phyloP scores from a whole-genome alignment of 2,329 filamentous ascomycete species.

The Cladosporium sp. region DNA sequence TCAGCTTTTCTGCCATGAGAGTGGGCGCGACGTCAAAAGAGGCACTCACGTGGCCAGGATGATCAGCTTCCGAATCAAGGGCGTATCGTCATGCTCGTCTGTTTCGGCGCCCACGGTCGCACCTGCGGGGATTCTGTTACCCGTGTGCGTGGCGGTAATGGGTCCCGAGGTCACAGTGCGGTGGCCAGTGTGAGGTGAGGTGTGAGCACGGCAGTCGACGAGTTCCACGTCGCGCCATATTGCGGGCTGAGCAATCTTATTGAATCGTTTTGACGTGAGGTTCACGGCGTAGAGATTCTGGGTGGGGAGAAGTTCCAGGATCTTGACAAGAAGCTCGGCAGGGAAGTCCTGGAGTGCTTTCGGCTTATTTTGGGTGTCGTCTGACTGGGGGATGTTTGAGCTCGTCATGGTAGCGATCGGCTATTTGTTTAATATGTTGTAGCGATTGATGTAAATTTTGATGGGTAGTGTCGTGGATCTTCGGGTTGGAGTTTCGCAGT shows the following conservation, averaged over 20 bases:
- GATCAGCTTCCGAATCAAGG: conserved; percentile 38
- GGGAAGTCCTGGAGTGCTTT: conserved; percentile 27
- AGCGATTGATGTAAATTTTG: too few species aligned
- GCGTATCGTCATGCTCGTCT: conserved; percentile 37
- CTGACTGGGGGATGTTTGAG: too few species aligned
- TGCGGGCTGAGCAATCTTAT: conserved; percentile 31
- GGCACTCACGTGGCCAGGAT: conserved; percentile 34
- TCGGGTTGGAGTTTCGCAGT: too few species aligned
- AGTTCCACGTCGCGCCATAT: conserved; percentile 39
- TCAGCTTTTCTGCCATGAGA: background rate
- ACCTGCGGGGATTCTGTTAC: background rate
- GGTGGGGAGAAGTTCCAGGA: conserved; percentile 31
- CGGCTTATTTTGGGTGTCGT: too few species aligned
- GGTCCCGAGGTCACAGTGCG: conserved; percentile 10
- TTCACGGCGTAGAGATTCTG: conserved; percentile 28
- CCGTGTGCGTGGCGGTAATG: conserved; percentile 12
- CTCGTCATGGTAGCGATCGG: too few species aligned
- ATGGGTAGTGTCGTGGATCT: too few species aligned
- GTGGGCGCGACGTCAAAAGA: background rate
- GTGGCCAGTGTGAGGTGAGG: background rate
- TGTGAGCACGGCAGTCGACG: conserved; percentile 31
- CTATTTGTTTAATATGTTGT: too few species aligned
- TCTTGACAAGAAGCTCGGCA: conserved; percentile 36
- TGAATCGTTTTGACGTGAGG: conserved; percentile 31
- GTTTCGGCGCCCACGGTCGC: conserved; percentile 13